Conservation (phyloP, 2,329 filamentous ascomycete species). For the Alternaria rosae region DNA sequence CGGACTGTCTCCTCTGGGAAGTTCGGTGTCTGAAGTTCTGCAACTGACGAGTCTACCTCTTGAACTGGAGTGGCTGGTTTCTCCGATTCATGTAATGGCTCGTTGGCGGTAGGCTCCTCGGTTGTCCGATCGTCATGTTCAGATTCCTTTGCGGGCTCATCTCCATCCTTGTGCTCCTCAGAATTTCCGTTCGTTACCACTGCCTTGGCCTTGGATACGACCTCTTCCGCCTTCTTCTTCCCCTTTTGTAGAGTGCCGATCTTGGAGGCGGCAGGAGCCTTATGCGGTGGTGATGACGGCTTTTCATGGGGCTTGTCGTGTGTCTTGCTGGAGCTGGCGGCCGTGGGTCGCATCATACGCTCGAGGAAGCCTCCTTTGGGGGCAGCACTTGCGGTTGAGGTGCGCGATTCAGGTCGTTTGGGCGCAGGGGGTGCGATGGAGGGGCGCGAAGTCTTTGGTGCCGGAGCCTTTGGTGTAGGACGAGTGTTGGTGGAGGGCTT, state of each 20-base stretch:
- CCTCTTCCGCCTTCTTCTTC: slow-evolving; percentile 49
- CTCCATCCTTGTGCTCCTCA: slow-evolving; percentile 15
- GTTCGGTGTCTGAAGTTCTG: slow-evolving; percentile 35
- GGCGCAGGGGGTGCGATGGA: slow-evolving; percentile 45
- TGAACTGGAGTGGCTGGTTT: slow-evolving; percentile 25
- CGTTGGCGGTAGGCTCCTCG: slow-evolving; percentile 11
- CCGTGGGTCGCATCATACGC: slow-evolving; percentile 82
- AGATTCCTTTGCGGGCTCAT: slow-evolving; percentile 19
- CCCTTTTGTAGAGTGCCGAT: slow-evolving; percentile 40
- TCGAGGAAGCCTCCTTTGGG: slow-evolving; percentile 76
- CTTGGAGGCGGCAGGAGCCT: slow-evolving; percentile 32
- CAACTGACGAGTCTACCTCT: slow-evolving; percentile 30
- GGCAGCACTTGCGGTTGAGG: slow-evolving; percentile 60
- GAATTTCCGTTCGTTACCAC: slow-evolving; percentile 38
- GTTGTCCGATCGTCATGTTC: slow-evolving; percentile 12
- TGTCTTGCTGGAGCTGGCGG: slow-evolving; percentile 71
- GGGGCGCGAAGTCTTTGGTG: slow-evolving; percentile 43
- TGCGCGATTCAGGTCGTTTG: slow-evolving; percentile 62
- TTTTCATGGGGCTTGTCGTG: slow-evolving; percentile 64
- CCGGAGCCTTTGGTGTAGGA: slow-evolving; percentile 37
- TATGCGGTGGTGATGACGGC: slow-evolving; percentile 49
- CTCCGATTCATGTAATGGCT: slow-evolving; percentile 7
- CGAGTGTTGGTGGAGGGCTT: slow-evolving; percentile 50
- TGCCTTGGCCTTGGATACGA: slow-evolving; percentile 45
- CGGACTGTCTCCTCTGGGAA: slow-evolving; percentile 32